phyloP scores from a whole-genome alignment of 495 filamentous ascomycete species.

The Aspergillus nidulans region DNA sequence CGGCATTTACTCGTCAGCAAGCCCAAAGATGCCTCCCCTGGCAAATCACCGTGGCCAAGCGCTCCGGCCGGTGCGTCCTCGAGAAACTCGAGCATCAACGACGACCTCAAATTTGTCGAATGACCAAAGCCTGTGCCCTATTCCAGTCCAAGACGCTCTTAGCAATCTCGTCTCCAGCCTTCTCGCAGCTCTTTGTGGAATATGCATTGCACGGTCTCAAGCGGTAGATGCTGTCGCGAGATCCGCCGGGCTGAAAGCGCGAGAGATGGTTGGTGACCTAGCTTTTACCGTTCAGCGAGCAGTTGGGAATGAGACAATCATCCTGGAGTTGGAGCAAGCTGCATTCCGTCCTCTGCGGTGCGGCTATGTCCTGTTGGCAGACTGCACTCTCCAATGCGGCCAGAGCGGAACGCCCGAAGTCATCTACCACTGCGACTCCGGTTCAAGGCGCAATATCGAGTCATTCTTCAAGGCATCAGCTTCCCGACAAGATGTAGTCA shows the following conservation, averaged over 20 bases:
- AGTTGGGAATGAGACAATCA: slow-evolving; percentile 13
- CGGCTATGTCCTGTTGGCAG: slow-evolving; percentile 34
- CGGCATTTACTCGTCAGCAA: slow-evolving; percentile 10
- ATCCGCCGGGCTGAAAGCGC: slow-evolving; percentile 21
- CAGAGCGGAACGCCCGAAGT: slow-evolving; percentile 10
- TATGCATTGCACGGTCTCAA: slow-evolving; percentile 38
- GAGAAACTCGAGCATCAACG: slow-evolving; percentile 19
- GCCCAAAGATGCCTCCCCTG: neutral
- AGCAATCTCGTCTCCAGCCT: slow-evolving; percentile 43
- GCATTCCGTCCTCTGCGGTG: slow-evolving; percentile 31
- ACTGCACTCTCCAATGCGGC: slow-evolving; percentile 32
- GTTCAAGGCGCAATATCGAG: slow-evolving; percentile 18
- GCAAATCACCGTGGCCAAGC: neutral
- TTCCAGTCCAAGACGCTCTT: slow-evolving; percentile 40
- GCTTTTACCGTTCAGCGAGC: slow-evolving; percentile 25
- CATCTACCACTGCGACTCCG: slow-evolving; percentile 7
- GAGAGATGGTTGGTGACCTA: slow-evolving; percentile 25
- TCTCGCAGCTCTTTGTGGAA: slow-evolving; percentile 38
- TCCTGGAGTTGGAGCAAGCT: slow-evolving; percentile 8
- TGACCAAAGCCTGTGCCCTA: slow-evolving; percentile 25
- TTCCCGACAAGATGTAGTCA: slow-evolving; percentile 30
- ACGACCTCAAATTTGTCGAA: neutral
- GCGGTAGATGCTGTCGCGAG: slow-evolving; percentile 11
- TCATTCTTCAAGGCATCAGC: slow-evolving; percentile 25
- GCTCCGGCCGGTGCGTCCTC: neutral